These are phyloP conservation scores for Populus hybrid DNA, from an alignment of 441 rosid genomes.

Conservation along the genomic window DNA sequence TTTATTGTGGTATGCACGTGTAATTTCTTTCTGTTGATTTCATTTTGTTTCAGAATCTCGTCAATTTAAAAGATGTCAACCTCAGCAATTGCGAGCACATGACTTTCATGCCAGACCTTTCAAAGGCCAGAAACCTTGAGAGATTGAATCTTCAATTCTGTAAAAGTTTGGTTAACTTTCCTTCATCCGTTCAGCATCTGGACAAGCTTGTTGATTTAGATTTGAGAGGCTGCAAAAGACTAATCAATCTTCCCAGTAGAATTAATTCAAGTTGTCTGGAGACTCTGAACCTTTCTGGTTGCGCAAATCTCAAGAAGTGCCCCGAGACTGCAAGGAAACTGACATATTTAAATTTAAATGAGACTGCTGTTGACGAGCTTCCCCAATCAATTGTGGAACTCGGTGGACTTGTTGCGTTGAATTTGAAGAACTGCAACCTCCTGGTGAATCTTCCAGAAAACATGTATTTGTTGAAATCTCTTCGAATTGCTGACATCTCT, in stretches of 20 bases:
- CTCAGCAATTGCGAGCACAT: no score
- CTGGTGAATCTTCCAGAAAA: conserved; percentile 23
- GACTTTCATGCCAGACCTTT: no score
- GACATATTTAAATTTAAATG: conserved; percentile 7
- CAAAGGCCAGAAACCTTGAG: no score
- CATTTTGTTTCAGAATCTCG: no score
- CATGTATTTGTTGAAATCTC: conserved; percentile 8
- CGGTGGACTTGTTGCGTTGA: neutral
- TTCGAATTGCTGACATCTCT: conserved; percentile 8
- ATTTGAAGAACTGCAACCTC: conserved; percentile 28
- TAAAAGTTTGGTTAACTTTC: no score
- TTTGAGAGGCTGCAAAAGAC: neutral
- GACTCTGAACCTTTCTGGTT: neutral
- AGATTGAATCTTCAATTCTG: no score
- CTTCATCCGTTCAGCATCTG: no score
- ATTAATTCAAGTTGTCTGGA: neutral
- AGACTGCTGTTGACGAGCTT: conserved; percentile 3
- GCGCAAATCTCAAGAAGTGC: neutral
- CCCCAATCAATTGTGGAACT: conserved; percentile 7
- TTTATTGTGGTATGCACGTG: no score
- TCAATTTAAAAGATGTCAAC: no score
- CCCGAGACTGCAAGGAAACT: neutral
- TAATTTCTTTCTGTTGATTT: no score
- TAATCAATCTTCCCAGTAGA: conserved; percentile 5
- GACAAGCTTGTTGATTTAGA: no score